Percentiles rank a stretch among this genome's conserved stretches.
Conservation (phyloP, 1,139 yeast genomes). For the Sugiyamaella sp. region DNA sequence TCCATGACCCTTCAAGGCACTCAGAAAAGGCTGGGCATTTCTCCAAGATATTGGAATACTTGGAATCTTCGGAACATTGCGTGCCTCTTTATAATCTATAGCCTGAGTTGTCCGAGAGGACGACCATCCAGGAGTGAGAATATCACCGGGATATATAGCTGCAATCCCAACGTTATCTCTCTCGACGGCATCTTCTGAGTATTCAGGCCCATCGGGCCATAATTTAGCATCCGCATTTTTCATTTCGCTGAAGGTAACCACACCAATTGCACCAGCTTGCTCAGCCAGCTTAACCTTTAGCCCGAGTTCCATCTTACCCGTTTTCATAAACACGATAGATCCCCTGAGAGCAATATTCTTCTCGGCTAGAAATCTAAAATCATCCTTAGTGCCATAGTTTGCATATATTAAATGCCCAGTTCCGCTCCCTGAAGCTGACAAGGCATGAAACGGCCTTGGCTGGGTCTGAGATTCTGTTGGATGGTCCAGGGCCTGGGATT, state of each 20-base stretch:
- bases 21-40: conserved; percentile 60
- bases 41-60: conserved; percentile 73
- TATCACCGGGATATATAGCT: conserved; percentile 74
- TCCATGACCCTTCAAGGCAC: conserved; percentile 54
- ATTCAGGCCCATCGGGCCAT: conserved; percentile 43
- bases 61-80: conserved; percentile 69
- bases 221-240: conserved; percentile 25
- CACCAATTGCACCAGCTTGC: conserved; percentile 54
- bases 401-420: conserved; percentile 59
- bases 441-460: conserved; percentile 63
- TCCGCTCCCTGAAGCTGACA: conserved; percentile 61
- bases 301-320: conserved; percentile 57
- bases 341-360: conserved; percentile 45
- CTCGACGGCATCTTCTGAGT: conserved; percentile 54
- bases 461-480: conserved; percentile 33
- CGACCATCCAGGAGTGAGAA: conserved; percentile 78
- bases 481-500: conserved; percentile 33
- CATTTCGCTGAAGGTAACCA: conserved; percentile 55
- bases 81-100: conserved; percentile 52
- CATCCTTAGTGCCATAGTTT: conserved; percentile 65
- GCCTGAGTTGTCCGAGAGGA: conserved; percentile 42
- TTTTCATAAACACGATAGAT: conserved; percentile 62
- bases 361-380: conserved; percentile 52
- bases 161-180: conserved; percentile 67
- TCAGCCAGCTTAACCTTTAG: conserved; percentile 58